Base-by-base conservation (phyloP, 2,329 filamentous ascomycete genomes). In the Myriosclerotinia duriaeana region DNA sequence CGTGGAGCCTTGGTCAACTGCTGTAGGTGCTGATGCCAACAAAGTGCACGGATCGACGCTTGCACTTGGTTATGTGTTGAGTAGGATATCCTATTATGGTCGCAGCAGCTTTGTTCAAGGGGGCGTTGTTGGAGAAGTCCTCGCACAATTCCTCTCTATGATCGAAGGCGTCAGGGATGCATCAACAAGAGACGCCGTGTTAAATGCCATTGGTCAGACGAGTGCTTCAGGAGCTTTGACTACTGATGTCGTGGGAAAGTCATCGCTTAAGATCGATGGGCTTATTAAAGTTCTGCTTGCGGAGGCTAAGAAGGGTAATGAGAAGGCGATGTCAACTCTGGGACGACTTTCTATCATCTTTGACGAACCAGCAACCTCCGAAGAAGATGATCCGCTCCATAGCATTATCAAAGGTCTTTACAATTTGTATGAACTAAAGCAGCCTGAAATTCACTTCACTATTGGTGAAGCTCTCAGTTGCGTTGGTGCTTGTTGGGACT, bases 391-490 rank as follows among this genome's bases (percentile, higher is more conserved):
- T 15, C 70, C 78, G 1, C 77, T 90, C 1, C 78, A 78, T 2
- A 79, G 82, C 12, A 84, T 96, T 7, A 78, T 92, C 15, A 82
- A 87, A 14, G 87, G 85, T 38, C 80, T 98, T 0, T 91, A 93
- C 75, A 83, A 83, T 12, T 81, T 98, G 3, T 90, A 96, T 72
- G 93, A 97, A 75, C 86, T 95, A 53, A 91, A 91, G 71, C 89
- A 93, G 72, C 86, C 91, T 0, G 94, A 98, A 76, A 85, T 93
- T 1, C 94, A 97, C 69, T 97, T 99, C 75, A 87, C 92, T 0
- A 87, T 96, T 38, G 95, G 95, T 17, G 93, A 97, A 76, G 92
- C 95, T 15, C 84, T 98, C 64, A 89, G 90, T 56, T 90, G 90
- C 56, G 85, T 90, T 8, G 85, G 91, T 48, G 87, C 85, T 48